Evolutionary conservation across 129 eudicot genomes (phyloP), one percentile per base, ranked within the genome.

Genomic region (Scalesia atractyloides): DNA sequence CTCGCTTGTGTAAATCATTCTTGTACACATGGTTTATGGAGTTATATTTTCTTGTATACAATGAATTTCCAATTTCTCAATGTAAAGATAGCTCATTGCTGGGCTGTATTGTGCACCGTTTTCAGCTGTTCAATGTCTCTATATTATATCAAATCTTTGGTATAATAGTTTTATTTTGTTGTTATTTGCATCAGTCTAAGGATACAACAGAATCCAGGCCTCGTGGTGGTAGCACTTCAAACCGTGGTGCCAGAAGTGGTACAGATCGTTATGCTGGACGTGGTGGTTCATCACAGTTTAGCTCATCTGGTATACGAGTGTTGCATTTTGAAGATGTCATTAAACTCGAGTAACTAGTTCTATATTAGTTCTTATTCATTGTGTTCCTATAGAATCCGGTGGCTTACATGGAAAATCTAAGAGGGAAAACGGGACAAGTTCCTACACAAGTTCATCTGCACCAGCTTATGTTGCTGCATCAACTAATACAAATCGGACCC

Each of bases 361-460:
- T 26, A 17, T 33, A 51, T 39, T 4, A 57, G 53, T 69, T 49
- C 12, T 22, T 72, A 33, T 48, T n/a, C 4, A 59, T 41, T 24
- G 3, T 49, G n/a, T 73, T 63, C 49, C 10, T 58, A 13, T 48
- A 91, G 97, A 91, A n/a, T 74, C 82, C 73, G 88, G 78, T 78
- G 85, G 82, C 65, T 70, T 75, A 68, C 84, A 82, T 64, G 90
- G 84, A 3, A 93, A 82, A 73, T 49, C 84, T 43, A 87, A 80
- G 79, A 93, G 86, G 87, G 98, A 93, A 62, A 85, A 89, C 56
- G 96, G 98, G 60, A 73, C 90, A 18, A 80, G 59, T 68, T 63
- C 86, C 51, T 76, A 85, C 71, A 33, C 95, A 61, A 82, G 78
- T n/a, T 74, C 91, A 64, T 72, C 83, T 53, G 60, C 85, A 52